These are phyloP conservation scores for Cordyceps militaris DNA, from an alignment of 2,329 filamentous ascomycete genomes.

Conservation along the genomic window DNA sequence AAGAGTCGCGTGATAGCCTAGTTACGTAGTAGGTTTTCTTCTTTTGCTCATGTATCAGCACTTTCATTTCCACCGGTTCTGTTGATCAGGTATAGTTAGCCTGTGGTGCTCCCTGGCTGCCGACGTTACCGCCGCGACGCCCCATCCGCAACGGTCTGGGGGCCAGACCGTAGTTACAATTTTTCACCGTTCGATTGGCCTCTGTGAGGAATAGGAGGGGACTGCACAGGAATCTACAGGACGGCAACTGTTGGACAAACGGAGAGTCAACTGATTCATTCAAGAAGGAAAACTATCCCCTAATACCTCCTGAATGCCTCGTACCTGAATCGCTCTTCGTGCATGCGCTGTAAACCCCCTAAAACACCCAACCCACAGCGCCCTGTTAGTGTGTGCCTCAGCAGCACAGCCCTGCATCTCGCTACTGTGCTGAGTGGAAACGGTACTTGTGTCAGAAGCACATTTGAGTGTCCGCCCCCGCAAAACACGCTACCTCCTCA, in stretches of 20 bases:
- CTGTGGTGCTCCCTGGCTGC: neutral
- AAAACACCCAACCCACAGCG: slow-evolving; percentile 3
- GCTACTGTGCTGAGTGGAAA: neutral
- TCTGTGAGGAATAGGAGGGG: no score
- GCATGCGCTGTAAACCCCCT: neutral
- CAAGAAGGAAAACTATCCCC: no score
- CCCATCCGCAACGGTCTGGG: neutral
- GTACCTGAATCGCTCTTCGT: neutral
- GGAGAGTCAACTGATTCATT: no score
- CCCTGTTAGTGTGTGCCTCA: neutral
- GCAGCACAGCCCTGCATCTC: neutral
- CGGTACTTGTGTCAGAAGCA: neutral
- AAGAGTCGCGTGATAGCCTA: neutral
- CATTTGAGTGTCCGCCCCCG: neutral
- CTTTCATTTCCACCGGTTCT: neutral
- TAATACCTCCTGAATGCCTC: no score
- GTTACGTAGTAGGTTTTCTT: neutral
- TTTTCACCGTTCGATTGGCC: no score
- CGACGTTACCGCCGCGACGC: slow-evolving; percentile 7
- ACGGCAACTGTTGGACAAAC: no score
- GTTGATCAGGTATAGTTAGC: no score
- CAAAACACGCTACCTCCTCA: neutral
- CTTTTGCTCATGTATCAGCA: neutral
- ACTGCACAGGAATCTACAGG: no score
- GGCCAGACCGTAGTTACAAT: neutral